Evolutionary conservation across 2,329 filamentous ascomycete species (phyloP).

Genomic region (Paraphaeosphaeria minitans): DNA sequence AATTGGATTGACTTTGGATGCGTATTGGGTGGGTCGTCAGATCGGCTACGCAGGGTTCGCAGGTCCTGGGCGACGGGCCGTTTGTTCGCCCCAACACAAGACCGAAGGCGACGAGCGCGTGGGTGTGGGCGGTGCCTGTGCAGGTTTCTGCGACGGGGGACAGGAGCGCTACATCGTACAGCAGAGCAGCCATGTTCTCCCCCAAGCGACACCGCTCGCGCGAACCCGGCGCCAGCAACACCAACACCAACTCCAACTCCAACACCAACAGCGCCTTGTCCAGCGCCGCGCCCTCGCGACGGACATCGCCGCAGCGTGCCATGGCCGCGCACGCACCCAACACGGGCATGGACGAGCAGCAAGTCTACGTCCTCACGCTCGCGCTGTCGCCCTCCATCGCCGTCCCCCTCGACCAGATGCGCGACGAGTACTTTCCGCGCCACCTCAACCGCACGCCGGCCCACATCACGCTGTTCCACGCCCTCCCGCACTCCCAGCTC

Average conservation of each 20-base stretch:
- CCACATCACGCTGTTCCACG: constrained; percentile 54
- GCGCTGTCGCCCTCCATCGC: constrained; percentile 47
- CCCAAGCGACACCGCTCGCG: not conserved
- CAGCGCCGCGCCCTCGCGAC: not conserved
- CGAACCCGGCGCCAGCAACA: not conserved
- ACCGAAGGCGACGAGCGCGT: too few species aligned
- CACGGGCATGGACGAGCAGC: constrained; percentile 36
- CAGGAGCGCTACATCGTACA: not conserved
- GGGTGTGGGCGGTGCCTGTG: too few species aligned
- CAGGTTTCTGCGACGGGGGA: too few species aligned
- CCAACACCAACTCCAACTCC: constrained; percentile 5
- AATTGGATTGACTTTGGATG: too few species aligned
- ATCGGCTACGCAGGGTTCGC: too few species aligned
- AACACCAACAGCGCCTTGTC: constrained; percentile 1
- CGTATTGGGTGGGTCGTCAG: too few species aligned
- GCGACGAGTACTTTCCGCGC: constrained; percentile 50
- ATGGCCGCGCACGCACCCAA: constrained; percentile 36
- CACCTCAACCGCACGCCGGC: constrained; percentile 51
- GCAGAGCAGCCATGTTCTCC: constrained; percentile 1
- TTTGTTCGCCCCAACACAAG: too few species aligned
- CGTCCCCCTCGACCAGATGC: constrained; percentile 46
- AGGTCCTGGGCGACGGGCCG: too few species aligned
- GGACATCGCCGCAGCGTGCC: constrained; percentile 11
- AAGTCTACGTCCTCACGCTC: constrained; percentile 52
- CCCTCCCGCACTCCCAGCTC: constrained; percentile 49